Evolutionary conservation across 805 yeast genomes (phyloP).

Genomic region (Ogataea parapolymorpha): DNA sequence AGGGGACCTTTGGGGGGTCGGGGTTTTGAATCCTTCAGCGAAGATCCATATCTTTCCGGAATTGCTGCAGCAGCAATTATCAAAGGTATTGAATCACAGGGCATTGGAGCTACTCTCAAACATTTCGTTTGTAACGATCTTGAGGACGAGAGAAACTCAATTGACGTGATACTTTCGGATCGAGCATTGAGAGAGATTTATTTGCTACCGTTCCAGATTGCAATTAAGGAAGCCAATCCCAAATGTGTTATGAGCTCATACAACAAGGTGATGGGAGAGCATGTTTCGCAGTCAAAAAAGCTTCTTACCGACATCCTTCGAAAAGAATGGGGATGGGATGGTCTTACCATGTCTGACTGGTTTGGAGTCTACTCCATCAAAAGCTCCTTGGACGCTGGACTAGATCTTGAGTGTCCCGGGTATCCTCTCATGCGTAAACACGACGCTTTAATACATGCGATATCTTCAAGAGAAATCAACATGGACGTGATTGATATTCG

Average conservation of each 20-base stretch:
- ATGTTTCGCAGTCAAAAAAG: slow-evolving; percentile 46
- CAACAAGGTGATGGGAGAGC: slow-evolving; percentile 62
- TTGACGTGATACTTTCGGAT: slow-evolving; percentile 50
- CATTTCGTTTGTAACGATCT: slow-evolving; percentile 64
- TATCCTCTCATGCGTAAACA: slow-evolving; percentile 46
- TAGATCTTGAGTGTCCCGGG: slow-evolving; percentile 71
- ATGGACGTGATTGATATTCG: slow-evolving; percentile 43
- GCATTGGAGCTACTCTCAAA: slow-evolving; percentile 56
- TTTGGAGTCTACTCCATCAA: slow-evolving; percentile 52
- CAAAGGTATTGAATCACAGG: slow-evolving; percentile 52
- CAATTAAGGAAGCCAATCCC: slow-evolving; percentile 52
- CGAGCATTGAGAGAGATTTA: slow-evolving; percentile 66
- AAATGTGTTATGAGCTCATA: slow-evolving; percentile 59
- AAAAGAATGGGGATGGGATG: slow-evolving; percentile 57
- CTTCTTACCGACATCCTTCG: slow-evolving; percentile 48
- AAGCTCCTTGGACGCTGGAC: slow-evolving; percentile 50
- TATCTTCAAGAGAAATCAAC: slow-evolving; percentile 42
- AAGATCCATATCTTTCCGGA: slow-evolving; percentile 37
- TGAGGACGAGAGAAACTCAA: slow-evolving; percentile 52
- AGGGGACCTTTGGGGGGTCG: slow-evolving; percentile 44
- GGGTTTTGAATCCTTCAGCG: slow-evolving; percentile 22
- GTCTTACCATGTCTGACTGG: slow-evolving; percentile 65
- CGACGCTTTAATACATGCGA: slow-evolving; percentile 39
- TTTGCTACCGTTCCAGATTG: slow-evolving; percentile 62
- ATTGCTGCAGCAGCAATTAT: slow-evolving; percentile 46